Evolutionary conservation across 2,329 filamentous ascomycete species (phyloP), one percentile per base, ranked within the genome.

Genomic region (Alternaria viburni): DNA sequence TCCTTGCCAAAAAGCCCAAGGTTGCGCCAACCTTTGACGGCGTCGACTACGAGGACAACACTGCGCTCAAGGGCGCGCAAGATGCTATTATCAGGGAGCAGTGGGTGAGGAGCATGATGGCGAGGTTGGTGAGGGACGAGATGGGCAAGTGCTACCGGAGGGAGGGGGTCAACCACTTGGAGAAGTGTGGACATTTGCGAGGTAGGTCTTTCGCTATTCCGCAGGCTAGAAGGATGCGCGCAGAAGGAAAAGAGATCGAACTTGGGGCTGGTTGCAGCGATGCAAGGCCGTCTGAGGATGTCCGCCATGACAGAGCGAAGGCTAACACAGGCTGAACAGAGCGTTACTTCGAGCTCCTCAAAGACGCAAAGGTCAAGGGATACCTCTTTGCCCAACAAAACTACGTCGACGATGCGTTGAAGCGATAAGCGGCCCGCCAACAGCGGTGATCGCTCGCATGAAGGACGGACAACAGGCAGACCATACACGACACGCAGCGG

Each of bases 91-190:
- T 96, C 74, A 87, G 92, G 67, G 92, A 96, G 83, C 92, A 96
- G 84, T 96, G 93, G 93, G 91, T 96, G 64, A 89, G 89, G 79
- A 90, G 90, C 79, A 96, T 96, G 92, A 96, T 94, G 92, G 91
- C 91, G 61, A 86, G 92, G 65, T 83, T 96, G 67, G 91, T 96
- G 59, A 85, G 91, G 68, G 91, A 95, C 80, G 92, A 96, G 85
- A 84, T 96, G 83, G 87, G 90, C 81, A 95, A 93, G 84, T 96
- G 92, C 85, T 96, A 96, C 82, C 88, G 89, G 81, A 86, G 88
- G 71, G 91, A 96, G 82, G 93, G 92, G 60, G 91, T 94, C 70
- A 96, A 96, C 81, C 92, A 96, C 80, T 82, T 96, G 80, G 92
- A 95, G 86, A 96, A 95, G 83, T 96, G 92, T 81, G 92, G 91